Evolutionary conservation across 1,139 yeast genomes (phyloP).

Genomic region (Blastobotrys ciferrii): DNA sequence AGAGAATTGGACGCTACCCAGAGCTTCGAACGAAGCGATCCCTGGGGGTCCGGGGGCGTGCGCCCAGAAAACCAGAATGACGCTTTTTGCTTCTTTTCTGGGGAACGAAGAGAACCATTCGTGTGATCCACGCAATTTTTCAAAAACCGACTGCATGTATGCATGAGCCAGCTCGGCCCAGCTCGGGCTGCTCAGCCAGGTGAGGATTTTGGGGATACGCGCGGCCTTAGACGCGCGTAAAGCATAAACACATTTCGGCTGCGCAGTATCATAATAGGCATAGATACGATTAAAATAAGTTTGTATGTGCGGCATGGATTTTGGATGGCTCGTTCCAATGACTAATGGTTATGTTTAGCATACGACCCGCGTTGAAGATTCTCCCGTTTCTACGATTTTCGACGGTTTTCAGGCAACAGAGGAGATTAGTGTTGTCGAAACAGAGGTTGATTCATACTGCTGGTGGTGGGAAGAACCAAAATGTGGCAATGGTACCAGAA

Average conservation of each 20-base stretch:
- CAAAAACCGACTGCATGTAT: too few relatives aligned
- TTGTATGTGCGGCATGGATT: neutral
- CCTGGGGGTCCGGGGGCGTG: too few relatives aligned
- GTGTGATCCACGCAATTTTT: too few relatives aligned
- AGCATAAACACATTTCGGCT: neutral
- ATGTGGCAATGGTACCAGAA: slow-evolving; percentile 5
- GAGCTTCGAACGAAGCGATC: too few relatives aligned
- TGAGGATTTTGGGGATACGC: too few relatives aligned
- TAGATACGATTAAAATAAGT: neutral
- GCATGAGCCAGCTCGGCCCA: too few relatives aligned
- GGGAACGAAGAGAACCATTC: too few relatives aligned
- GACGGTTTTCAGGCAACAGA: neutral
- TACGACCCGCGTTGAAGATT: neutral
- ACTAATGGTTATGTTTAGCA: neutral
- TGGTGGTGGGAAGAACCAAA: slow-evolving; percentile 5
- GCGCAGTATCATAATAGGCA: neutral
- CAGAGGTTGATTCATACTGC: neutral
- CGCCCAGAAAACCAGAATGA: too few relatives aligned
- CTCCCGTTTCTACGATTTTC: neutral
- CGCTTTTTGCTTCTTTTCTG: too few relatives aligned
- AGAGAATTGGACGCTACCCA: too few relatives aligned
- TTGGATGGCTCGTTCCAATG: neutral
- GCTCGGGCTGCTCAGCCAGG: too few relatives aligned
- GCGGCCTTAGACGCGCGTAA: neutral
- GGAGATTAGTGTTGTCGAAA: neutral